Percentiles rank a stretch among this genome's conserved stretches.
Conservation (phyloP, 768 basidiomycete genomes). For the Leccinum subtestaceum region DNA sequence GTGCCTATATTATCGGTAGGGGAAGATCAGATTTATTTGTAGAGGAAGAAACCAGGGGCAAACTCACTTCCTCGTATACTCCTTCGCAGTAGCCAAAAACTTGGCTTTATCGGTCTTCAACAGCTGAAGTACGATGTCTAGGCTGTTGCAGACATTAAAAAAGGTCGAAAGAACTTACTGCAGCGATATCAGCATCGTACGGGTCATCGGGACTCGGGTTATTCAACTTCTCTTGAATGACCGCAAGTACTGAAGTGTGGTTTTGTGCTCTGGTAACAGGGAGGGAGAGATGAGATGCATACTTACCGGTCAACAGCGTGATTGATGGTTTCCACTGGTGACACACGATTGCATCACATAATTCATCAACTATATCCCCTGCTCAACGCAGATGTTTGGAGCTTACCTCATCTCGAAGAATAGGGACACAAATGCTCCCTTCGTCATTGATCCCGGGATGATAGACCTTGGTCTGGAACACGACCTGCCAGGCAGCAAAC, state of each 20-base stretch:
- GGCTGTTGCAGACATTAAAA: not conserved
- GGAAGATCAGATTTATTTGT: constrained; percentile 5
- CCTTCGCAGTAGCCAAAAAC: constrained; percentile 75
- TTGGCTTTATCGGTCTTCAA: constrained; percentile 75
- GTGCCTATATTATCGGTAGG: constrained; percentile 10
- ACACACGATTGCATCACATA: constrained; percentile 6
- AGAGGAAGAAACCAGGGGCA: not conserved
- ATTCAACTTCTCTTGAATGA: constrained; percentile 82
- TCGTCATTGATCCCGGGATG: constrained; percentile 91
- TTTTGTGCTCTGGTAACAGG: constrained; percentile 7
- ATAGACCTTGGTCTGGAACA: constrained; percentile 83
- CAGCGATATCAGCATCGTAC: constrained; percentile 84
- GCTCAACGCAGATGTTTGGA: not conserved
- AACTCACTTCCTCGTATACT: constrained; percentile 79
- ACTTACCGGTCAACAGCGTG: constrained; percentile 62
- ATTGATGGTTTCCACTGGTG: constrained; percentile 83
- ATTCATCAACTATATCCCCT: constrained; percentile 5
- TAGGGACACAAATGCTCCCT: constrained; percentile 79
- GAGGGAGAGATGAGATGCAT: constrained; percentile 10
- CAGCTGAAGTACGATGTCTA: constrained; percentile 40
- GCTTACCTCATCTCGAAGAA: constrained; percentile 75
- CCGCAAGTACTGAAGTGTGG: constrained; percentile 55
- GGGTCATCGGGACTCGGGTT: constrained; percentile 88
- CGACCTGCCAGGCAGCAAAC: constrained; percentile 49
- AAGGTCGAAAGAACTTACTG: constrained; percentile 44